Conservation (phyloP, 2,329 filamentous ascomycete species). For the Furcasterigmium furcatum region DNA sequence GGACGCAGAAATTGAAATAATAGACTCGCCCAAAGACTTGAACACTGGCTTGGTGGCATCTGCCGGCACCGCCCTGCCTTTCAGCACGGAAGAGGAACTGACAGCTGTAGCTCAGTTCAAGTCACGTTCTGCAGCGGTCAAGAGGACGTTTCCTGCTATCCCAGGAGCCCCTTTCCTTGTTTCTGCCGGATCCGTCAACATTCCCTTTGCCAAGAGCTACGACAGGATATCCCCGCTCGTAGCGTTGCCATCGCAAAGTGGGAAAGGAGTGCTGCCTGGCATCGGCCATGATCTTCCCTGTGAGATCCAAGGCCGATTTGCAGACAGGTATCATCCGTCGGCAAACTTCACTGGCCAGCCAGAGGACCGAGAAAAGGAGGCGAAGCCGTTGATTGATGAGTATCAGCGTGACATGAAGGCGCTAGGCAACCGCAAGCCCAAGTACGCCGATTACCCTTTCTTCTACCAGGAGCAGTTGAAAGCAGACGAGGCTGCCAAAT, state of each 20-base stretch:
- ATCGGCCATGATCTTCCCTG: conserved; percentile 35
- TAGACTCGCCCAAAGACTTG: neutral
- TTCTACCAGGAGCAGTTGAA: conserved; percentile 42
- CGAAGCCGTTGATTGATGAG: conserved; percentile 33
- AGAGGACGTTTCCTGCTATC: conserved; percentile 32
- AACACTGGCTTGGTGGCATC: too few species aligned
- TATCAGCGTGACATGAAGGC: conserved; percentile 37
- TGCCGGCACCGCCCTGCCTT: conserved; percentile 1
- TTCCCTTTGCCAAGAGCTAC: conserved; percentile 40
- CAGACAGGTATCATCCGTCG: conserved; percentile 35
- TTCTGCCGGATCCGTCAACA: conserved; percentile 33
- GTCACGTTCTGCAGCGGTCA: conserved; percentile 31
- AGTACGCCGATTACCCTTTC: conserved; percentile 41
- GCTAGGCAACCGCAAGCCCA: conserved; percentile 38
- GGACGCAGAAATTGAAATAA: conserved; percentile 27
- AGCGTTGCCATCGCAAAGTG: conserved; percentile 33
- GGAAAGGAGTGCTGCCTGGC: conserved; percentile 33
- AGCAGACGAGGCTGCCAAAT: conserved; percentile 39
- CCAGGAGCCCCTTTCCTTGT: conserved; percentile 34
- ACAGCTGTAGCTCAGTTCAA: conserved; percentile 30
- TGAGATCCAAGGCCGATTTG: conserved; percentile 40
- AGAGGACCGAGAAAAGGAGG: conserved; percentile 37
- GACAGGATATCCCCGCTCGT: conserved; percentile 41
- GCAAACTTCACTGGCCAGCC: conserved; percentile 30
- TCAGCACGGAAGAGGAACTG: conserved; percentile 15